Percentiles rank a stretch among this genome's conserved stretches.
These are phyloP conservation scores for Solanum pennellii DNA, from an alignment of 257 asterid species.

Conservation along the genomic window DNA sequence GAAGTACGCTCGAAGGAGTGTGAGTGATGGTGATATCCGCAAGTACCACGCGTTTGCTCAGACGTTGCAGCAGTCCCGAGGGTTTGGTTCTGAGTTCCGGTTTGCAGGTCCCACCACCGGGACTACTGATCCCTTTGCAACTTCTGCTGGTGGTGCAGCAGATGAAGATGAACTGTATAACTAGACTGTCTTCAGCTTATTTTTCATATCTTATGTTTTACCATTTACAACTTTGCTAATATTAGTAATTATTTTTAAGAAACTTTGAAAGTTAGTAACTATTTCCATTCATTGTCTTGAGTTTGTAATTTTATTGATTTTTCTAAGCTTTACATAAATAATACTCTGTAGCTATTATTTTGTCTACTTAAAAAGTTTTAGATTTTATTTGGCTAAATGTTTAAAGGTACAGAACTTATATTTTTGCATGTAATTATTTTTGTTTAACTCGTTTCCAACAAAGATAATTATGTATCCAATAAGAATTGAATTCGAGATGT, in stretches of 20 bases:
- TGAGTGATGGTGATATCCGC: slow-evolving; percentile 71
- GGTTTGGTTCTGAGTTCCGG: slow-evolving; percentile 64
- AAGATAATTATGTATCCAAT: background rate
- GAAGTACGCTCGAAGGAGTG: slow-evolving; percentile 78
- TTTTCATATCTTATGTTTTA: background rate
- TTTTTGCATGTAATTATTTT: background rate
- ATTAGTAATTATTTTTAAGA: background rate
- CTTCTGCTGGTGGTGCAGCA: slow-evolving; percentile 23
- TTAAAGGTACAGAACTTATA: background rate
- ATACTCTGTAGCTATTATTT: background rate
- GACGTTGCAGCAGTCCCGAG: slow-evolving; percentile 81
- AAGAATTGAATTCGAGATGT: background rate
- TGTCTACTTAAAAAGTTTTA: background rate
- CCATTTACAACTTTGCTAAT: background rate
- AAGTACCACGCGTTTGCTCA: slow-evolving; percentile 76
- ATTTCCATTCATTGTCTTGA: background rate
- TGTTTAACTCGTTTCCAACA: background rate
- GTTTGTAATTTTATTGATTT: background rate
- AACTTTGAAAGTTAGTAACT: background rate
- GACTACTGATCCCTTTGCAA: slow-evolving; percentile 47
- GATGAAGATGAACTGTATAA: slow-evolving; percentile 18
- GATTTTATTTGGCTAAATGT: background rate
- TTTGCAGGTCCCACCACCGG: slow-evolving; percentile 30
- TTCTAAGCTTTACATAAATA: background rate
- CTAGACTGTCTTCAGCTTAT: background rate